Percentiles rank a stretch among this genome's conserved stretches.
Evolutionary conservation across 2,329 filamentous ascomycete species (phyloP).

Genomic region (Sarocladiaceae sp.): DNA sequence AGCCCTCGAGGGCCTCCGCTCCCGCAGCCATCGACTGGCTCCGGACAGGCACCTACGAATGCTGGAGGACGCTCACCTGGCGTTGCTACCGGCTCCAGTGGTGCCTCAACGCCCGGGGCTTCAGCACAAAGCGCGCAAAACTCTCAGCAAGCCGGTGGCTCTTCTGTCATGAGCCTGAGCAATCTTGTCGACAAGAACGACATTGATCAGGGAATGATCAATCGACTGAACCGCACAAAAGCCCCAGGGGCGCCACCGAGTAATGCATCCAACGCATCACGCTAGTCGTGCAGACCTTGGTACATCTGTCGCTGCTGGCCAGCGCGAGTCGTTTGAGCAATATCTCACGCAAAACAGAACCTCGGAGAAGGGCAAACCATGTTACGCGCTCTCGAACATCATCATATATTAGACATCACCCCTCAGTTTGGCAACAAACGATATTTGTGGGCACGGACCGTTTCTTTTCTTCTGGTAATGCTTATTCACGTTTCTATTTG

Average conservation of each 20-base stretch:
- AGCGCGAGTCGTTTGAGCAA: neutral
- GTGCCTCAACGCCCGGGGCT: constrained; percentile 26
- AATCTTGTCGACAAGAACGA: constrained; percentile 46
- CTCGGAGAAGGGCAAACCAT: too few species aligned
- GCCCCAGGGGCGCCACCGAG: neutral
- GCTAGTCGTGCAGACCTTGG: neutral
- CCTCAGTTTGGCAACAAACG: constrained; percentile 16
- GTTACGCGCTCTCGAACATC: too few species aligned
- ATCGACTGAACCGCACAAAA: constrained; percentile 37
- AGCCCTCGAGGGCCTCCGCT: constrained; percentile 33
- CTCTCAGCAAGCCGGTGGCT: constrained; percentile 1
- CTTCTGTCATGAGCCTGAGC: constrained; percentile 47
- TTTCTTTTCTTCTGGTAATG: constrained; percentile 23
- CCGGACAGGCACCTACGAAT: neutral
- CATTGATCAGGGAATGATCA: constrained; percentile 50
- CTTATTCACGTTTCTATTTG: constrained; percentile 3
- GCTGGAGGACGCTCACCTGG: constrained; percentile 30
- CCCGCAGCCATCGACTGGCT: constrained; percentile 23
- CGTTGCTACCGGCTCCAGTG: constrained; percentile 29
- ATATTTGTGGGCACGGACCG: constrained; percentile 6
- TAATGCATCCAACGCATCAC: constrained; percentile 2
- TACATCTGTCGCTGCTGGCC: constrained; percentile 14
- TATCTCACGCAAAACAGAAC: neutral
- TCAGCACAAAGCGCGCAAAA: constrained; percentile 12
- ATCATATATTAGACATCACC: constrained; percentile 2